Conservation (phyloP, 2,329 filamentous ascomycete species). For the Rhynchosporium agropyri region DNA sequence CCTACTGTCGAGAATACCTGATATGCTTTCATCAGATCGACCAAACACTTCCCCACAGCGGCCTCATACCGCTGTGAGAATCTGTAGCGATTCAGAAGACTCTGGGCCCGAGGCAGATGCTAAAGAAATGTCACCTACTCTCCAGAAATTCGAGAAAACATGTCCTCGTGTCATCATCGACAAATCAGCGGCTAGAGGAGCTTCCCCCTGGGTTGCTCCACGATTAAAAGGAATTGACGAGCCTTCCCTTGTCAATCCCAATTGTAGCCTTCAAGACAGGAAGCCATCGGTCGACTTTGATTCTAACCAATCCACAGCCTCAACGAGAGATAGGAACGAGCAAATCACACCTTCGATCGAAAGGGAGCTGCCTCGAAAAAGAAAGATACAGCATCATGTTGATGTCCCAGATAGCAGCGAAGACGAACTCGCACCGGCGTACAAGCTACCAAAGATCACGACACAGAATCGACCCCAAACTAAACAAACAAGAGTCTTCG, state of each 20-base stretch:
- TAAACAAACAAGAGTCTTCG: background rate
- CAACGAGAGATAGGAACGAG: background rate
- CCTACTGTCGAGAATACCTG: no score
- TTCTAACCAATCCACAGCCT: background rate
- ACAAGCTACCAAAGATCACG: slow-evolving; percentile 3
- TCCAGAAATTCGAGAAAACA: background rate
- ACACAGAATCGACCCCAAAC: background rate
- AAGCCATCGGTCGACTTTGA: background rate
- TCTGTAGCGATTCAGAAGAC: no score
- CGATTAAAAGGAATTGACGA: background rate
- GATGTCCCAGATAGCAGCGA: background rate
- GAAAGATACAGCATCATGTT: background rate
- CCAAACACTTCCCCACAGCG: no score
- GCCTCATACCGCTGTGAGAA: no score
- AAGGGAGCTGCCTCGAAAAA: background rate
- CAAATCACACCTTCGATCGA: background rate
- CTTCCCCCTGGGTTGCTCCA: background rate
- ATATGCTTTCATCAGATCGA: no score
- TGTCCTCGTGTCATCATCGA: background rate
- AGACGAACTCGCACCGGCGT: background rate
- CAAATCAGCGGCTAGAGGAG: background rate
- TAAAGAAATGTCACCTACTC: background rate
- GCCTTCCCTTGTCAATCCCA: background rate
- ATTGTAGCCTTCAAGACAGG: background rate
- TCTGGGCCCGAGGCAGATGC: background rate